phyloP scores from a whole-genome alignment of 805 yeast genomes.

The Starmerella bacillaris region DNA sequence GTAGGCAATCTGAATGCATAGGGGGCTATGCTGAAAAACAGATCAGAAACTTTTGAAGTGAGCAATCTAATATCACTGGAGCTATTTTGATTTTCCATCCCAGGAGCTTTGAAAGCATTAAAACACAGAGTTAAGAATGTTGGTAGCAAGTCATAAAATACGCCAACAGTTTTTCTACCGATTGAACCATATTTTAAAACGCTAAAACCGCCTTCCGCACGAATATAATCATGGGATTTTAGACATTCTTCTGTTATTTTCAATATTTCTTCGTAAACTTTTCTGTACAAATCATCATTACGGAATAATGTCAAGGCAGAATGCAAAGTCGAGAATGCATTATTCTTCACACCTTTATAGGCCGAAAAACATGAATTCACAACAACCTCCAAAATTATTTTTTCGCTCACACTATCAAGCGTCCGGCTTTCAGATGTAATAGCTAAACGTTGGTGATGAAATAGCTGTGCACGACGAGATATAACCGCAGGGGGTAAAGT shows the following conservation, averaged over 20 bases:
- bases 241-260: constrained; percentile 34
- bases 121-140: neutral
- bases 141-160: neutral
- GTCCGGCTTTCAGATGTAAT: constrained; percentile 48
- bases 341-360: constrained; percentile 47
- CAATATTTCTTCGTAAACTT: constrained; percentile 35
- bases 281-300: constrained; percentile 33
- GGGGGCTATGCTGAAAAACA: constrained; percentile 2
- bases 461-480: constrained; percentile 55
- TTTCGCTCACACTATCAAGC: constrained; percentile 15
- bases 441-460: constrained; percentile 56
- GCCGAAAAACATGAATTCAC: constrained; percentile 41
- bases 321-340: constrained; percentile 50
- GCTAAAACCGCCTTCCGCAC: constrained; percentile 45
- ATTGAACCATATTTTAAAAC: constrained; percentile 42
- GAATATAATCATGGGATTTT: constrained; percentile 31
- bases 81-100: neutral
- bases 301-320: constrained; percentile 37
- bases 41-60: constrained; percentile 4
- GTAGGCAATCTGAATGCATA: constrained; percentile 30
- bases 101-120: neutral
- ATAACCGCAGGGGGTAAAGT: constrained; percentile 62
- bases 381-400: constrained; percentile 48
- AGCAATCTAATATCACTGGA: constrained; percentile 6
- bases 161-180: constrained; percentile 9